These are phyloP conservation scores for Pyrus communis DNA, from an alignment of 306 rosid species.

Conservation along the genomic window DNA sequence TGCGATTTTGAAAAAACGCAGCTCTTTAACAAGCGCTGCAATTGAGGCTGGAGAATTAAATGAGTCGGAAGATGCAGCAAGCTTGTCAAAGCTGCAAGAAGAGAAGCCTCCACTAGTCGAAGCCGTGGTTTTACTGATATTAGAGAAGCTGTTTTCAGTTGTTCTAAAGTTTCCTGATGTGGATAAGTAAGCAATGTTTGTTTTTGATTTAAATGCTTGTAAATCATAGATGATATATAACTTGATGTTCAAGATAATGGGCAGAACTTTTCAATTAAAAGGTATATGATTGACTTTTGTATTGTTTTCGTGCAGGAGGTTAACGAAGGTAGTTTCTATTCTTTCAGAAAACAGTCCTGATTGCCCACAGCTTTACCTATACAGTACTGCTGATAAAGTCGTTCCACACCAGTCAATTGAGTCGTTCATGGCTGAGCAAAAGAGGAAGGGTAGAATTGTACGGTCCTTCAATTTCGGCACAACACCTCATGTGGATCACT, in stretches of 20 bases:
- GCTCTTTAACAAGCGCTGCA: conserved; percentile 28
- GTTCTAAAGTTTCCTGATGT: conserved; percentile 53
- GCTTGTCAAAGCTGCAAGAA: conserved; percentile 28
- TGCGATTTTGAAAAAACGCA: conserved; percentile 64
- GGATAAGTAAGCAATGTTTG: conserved; percentile 35
- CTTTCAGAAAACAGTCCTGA: conserved; percentile 43
- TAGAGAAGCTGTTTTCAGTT: conserved; percentile 62
- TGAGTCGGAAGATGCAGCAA: conserved; percentile 24
- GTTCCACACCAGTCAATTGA: conserved; percentile 62
- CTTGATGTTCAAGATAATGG: neutral
- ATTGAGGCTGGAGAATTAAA: conserved; percentile 15
- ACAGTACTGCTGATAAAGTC: conserved; percentile 79
- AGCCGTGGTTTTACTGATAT: conserved; percentile 34
- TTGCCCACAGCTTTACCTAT: conserved; percentile 86
- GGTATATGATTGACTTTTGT: neutral
- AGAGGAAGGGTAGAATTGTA: conserved; percentile 49
- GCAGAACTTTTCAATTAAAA: neutral
- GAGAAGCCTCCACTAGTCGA: conserved; percentile 39
- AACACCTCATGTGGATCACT: conserved; percentile 91
- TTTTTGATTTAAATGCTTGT: neutral
- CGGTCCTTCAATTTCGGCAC: conserved; percentile 52
- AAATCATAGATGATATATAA: neutral
- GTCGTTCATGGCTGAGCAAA: conserved; percentile 60
- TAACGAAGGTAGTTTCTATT: conserved; percentile 40
- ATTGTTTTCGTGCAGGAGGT: conserved; percentile 49